Base-by-base conservation (phyloP, 2,329 filamentous ascomycete genomes). In the Hypoxylon sp. region DNA sequence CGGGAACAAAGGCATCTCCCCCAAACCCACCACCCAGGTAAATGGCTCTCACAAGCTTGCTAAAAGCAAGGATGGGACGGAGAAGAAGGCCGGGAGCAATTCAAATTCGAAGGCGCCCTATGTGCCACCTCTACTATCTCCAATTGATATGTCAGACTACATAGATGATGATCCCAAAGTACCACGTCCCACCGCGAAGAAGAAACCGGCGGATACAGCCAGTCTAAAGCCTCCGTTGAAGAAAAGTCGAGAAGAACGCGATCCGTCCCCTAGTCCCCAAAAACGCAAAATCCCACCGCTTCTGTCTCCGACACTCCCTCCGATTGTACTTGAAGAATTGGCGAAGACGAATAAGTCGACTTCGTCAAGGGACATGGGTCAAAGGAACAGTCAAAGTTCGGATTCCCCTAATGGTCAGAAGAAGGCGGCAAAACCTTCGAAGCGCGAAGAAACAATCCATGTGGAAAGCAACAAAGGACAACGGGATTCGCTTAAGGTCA, bases 261-360 rank as follows among this genome's bases (percentile, higher is more conserved):
- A 79, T 60, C 70, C 74, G 13, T 72, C 74, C 49, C 73, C 73
- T 70, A 76, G 63, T 33, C 71, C 72, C 20, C 85, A 81, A 72
- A 85, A 81, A 68, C 77, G 80, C 7, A 79, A 79, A 51, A 76
- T 89, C 27, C 87, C 86, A 0, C 79, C 83, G 0, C 78, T 89
- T 6, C 79, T 89, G 10, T 89, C 87, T 0, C 87, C 87, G 0
- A 89, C 86, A 0, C 76, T 89, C 6, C 87, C 87, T 0, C 79
- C 85, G 0, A 75, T 84, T 17, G 78, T 89, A 0, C 85, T 89
- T 67, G 83, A 82, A 63, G 82, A 83, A 31, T 77, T 86, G 14
- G 79, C 78, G 14, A 80, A 77, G 31, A 42, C 78, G n/a, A 79
- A 80, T 62, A 80, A 77, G 55, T 77, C 73, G 20, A 68, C 74